phyloP scores from a whole-genome alignment of 2,329 filamentous ascomycete species.

The Arthrobotrys entomopaga region DNA sequence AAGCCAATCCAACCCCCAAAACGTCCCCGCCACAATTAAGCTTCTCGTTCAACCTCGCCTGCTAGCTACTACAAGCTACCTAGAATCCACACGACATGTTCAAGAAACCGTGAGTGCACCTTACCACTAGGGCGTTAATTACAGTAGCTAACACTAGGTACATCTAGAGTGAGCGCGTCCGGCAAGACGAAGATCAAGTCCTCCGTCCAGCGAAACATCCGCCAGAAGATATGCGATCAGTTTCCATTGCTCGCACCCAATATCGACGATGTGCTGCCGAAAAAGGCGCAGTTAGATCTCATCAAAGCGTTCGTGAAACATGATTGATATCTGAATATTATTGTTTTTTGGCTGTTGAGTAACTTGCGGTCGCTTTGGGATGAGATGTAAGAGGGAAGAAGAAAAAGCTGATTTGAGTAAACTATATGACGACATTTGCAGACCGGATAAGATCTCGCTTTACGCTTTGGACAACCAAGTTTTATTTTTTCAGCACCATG shows the following conservation, averaged over 20 bases:
- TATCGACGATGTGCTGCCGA: conserved; percentile 94
- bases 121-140: neutral
- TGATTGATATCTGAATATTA: conserved; percentile 13
- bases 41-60: conserved; percentile 2
- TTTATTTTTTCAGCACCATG: conserved; percentile 89
- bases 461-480: conserved; percentile 82
- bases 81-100: conserved; percentile 74
- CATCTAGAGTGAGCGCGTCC: conserved; percentile 74
- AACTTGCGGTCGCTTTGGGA: no score
- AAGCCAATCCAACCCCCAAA: conserved; percentile 16
- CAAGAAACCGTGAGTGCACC: conserved; percentile 82
- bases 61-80: neutral
- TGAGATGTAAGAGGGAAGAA: neutral
- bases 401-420: conserved; percentile 13
- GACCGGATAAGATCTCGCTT: conserved; percentile 85
- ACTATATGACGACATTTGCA: conserved; percentile 59
- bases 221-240: conserved; percentile 80
- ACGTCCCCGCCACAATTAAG: conserved; percentile 39
- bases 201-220: conserved; percentile 86
- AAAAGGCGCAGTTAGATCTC: conserved; percentile 88
- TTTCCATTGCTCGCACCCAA: conserved; percentile 86
- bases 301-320: conserved; percentile 73
- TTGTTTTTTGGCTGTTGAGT: conserved; percentile 1
- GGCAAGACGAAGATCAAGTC: conserved; percentile 96
- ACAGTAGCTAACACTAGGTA: conserved; percentile 10